Base-by-base conservation (phyloP, 2,329 filamentous ascomycete species). In the Scortechinia acanthostroma region DNA sequence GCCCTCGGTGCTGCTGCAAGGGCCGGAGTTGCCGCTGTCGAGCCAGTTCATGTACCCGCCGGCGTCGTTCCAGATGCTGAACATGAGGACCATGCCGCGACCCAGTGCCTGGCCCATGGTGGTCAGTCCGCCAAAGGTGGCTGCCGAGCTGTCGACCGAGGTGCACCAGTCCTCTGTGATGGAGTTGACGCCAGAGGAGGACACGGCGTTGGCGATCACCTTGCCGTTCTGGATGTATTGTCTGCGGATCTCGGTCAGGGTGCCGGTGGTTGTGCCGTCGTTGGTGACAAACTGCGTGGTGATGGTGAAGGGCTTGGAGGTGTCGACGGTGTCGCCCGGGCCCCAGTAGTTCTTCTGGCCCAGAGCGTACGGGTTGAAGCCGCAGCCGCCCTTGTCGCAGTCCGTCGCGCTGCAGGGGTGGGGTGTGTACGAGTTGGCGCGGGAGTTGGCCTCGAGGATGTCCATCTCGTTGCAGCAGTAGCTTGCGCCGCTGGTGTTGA, bases 381-480 rank as follows among this genome's bases (percentile, higher is more conserved):
- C 59, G 54, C 69, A 73, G 13, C 69, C 68, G 46, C 56, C 48
- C 50, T 70, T 65, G 50, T 71, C 66, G 48, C 70, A 73, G 19
- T 69, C 57, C 3, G 66, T 68, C 21, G 56, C 53, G 14, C 49
- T 53, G 62, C 73, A 77, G 2, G 69, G 59, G 46, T 77, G 73
- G 2, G 73, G 71, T 0, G 72, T 70, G 15, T 72, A 56, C 4
- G 65, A 62, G 16, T 60, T 69, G 3, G 73, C 57, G 3, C 57
- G 56, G 17, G 61, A 61, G 58, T 76, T 77, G 43, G 72, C 71
- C 47, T 77, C 73, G 70, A 71, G 75, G 50, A 76, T 10, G 48
- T 86, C 81, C 73, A 86, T 80, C 62, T 86, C 82, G 37, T 73
- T 64, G 60, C 81, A 86, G 71, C 81, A 85, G 30, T 78, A 69